Base-by-base conservation (phyloP, 305 asterid species). In the Euphrasia arctica region DNA sequence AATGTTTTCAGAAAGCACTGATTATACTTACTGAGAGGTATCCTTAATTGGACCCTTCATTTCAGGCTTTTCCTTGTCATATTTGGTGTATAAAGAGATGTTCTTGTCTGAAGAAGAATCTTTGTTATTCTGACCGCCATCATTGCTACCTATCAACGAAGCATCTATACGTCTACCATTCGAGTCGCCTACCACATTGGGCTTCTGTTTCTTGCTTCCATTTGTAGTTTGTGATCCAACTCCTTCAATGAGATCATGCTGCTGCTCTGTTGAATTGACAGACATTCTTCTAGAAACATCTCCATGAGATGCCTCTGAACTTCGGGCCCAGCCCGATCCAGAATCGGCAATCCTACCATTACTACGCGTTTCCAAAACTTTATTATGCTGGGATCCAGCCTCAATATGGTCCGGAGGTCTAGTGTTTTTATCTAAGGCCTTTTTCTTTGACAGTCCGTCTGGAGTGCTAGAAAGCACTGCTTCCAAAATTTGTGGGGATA, bases 31-130 rank as follows among this genome's bases (percentile, higher is more conserved):
- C 99, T 90, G 95, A 58, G 86, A 70, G 59, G 63, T 39, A 80
- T 88, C 83, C 80, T 82, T 84, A 70, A 94, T 80, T 43, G 95
- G 86, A 50, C 88, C 95, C 75, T 86, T 94, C 76, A 86, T 77
- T 70, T 94, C 91, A 62, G 98, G 91, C 79, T 78, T 87, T 73
- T 81, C 87, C 80, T 87, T 94, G 72, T 90, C 98, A 62, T 85
- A 94, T 77, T 90, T 90, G 70, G 78, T 67, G 69, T 82, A 94
- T 58, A 70, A 74, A 77, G 78, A 81, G 63, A 84, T 79, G 61
- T 72, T 81, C 73, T 87, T 95, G 65, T 84, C 91, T 45, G 88
- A 71, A 68, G 87, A 79, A 72, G 89, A 81, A 67, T 79, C 86
- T 72, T 77, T 87, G 79, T 79, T 78, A 71, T 74, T 84, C 60